Evolutionary conservation across 225 moss, liverwort and hornwort species (phyloP).

Genomic region (Lunularia cruciata): DNA sequence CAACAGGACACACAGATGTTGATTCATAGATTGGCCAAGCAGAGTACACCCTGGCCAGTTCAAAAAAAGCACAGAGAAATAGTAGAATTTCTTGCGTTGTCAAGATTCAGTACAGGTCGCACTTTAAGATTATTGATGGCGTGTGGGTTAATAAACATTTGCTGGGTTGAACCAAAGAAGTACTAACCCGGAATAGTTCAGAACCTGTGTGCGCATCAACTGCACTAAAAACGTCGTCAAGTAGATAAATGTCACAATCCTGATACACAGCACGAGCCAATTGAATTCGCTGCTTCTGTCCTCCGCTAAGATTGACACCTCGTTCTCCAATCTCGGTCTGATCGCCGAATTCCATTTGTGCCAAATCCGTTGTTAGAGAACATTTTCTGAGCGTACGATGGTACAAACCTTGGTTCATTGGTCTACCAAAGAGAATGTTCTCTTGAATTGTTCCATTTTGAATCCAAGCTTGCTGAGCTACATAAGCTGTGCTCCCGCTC

Average conservation of each 20-base stretch:
- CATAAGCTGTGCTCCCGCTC: slow-evolving; percentile 75
- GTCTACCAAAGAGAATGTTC: slow-evolving; percentile 74
- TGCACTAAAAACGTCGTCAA: slow-evolving; percentile 96
- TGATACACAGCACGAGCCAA: slow-evolving; percentile 95
- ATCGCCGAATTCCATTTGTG: slow-evolving; percentile 81
- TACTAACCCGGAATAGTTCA: slow-evolving; percentile 69
- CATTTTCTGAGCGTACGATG: slow-evolving; percentile 52
- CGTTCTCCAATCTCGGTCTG: slow-evolving; percentile 95
- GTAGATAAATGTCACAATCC: slow-evolving; percentile 79
- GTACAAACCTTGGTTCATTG: slow-evolving; percentile 61
- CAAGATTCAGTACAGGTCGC: no score
- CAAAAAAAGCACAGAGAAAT: no score
- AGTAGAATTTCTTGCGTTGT: no score
- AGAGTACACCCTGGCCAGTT: neutral
- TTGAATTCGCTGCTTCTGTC: slow-evolving; percentile 98
- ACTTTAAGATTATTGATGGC: no score
- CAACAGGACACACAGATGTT: no score
- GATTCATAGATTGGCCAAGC: no score
- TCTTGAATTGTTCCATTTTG: slow-evolving; percentile 88
- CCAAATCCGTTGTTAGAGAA: slow-evolving; percentile 67
- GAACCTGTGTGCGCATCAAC: slow-evolving; percentile 98
- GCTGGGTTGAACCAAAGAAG: no score
- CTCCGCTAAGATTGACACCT: slow-evolving; percentile 90
- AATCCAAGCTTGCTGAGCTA: slow-evolving; percentile 91
- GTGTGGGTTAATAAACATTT: no score